Conservation (phyloP, 805 yeast genomes). For the Starmerella ratchasimensis region DNA sequence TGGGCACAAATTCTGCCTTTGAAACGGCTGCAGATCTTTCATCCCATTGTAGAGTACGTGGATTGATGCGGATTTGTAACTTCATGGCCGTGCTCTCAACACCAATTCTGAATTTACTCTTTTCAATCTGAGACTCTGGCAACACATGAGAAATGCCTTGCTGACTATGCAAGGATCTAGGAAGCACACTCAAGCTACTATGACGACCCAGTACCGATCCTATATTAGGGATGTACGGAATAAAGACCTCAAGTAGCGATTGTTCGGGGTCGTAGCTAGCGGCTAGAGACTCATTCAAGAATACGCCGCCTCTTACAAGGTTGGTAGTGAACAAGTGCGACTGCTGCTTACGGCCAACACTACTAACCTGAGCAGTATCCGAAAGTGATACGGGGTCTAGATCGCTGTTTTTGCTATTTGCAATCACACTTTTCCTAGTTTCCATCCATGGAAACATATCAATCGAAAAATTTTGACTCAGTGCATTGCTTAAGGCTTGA, state of each 20-base stretch:
- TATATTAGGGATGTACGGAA: constrained; percentile 1
- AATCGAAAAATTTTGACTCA: neutral
- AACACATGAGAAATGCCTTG: neutral
- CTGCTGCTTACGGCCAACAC: no score
- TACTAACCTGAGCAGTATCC: no score
- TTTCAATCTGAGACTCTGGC: neutral
- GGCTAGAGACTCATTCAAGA: constrained; percentile 4
- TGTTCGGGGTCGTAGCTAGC: constrained; percentile 5
- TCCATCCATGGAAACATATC: constrained; percentile 12
- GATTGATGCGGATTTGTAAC: constrained; percentile 1
- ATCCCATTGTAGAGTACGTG: constrained; percentile 1
- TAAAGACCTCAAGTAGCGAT: constrained; percentile 2
- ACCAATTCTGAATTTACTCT: neutral
- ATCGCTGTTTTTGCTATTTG: no score
- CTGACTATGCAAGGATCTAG: constrained; percentile 3
- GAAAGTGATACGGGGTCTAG: no score
- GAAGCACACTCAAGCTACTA: constrained; percentile 1
- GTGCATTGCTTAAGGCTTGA: constrained; percentile 8
- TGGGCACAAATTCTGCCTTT: constrained; percentile 2
- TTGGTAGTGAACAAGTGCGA: constrained; percentile 11
- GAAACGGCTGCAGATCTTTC: neutral
- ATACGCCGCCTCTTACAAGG: constrained; percentile 1
- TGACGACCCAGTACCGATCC: constrained; percentile 1
- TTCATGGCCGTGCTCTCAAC: constrained; percentile 8
- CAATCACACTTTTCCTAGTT: no score